Conservation (phyloP, 176 grass and related monocot species). For the Tillandsia leiboldiana region DNA sequence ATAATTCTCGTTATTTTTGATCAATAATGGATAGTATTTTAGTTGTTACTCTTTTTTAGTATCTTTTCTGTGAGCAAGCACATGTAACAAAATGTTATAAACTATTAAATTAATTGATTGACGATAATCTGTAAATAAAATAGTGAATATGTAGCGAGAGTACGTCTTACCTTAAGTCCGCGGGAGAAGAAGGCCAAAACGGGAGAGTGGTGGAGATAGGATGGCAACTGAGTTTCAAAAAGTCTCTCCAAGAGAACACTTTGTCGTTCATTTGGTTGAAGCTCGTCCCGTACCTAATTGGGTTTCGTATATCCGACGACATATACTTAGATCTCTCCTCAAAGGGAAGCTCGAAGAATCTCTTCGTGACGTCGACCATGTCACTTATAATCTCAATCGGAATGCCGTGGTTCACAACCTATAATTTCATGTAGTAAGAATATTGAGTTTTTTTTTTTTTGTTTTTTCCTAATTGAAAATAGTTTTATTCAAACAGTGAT, state of each 20-base stretch:
- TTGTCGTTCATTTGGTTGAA: slow-evolving; percentile 84
- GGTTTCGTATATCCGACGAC: slow-evolving; percentile 43
- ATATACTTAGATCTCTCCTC: slow-evolving; percentile 53
- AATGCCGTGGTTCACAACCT: slow-evolving; percentile 82
- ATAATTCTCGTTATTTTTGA: too few relatives aligned
- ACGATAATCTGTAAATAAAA: too few relatives aligned
- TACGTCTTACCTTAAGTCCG: slow-evolving; percentile 36
- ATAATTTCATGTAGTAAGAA: background rate
- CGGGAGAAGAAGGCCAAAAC: slow-evolving; percentile 40
- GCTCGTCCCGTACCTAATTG: slow-evolving; percentile 84
- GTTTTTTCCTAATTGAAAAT: background rate
- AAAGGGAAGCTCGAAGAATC: slow-evolving; percentile 67
- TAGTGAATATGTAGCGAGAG: too few relatives aligned
- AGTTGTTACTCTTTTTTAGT: too few relatives aligned
- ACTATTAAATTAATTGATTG: too few relatives aligned
- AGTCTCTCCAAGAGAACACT: slow-evolving; percentile 88
- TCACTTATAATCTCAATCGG: background rate
- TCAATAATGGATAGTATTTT: too few relatives aligned
- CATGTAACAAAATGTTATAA: too few relatives aligned
- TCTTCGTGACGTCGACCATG: slow-evolving; percentile 42
- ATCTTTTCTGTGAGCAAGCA: too few relatives aligned
- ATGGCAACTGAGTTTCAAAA: slow-evolving; percentile 76
- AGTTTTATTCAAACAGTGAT: background rate
- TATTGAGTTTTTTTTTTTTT: background rate
- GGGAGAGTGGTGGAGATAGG: slow-evolving; percentile 15